phyloP scores from a whole-genome alignment of 1,284 basidiomycete genomes.

The Sanghuangporus sanghuang region DNA sequence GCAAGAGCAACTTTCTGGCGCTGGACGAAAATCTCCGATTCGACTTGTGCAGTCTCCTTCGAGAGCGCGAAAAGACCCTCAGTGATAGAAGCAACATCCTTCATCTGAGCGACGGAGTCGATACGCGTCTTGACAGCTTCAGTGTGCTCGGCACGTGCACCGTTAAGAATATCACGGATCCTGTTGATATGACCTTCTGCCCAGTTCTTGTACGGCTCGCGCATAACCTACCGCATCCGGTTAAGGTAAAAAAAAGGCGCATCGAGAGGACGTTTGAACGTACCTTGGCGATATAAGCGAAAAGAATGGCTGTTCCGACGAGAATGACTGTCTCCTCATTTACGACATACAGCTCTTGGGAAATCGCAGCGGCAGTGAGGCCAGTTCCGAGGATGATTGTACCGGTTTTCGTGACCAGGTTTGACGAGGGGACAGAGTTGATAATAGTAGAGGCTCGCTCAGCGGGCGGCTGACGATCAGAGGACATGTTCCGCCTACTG shows the following conservation, averaged over 20 bases:
- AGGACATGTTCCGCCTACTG: slow-evolving; percentile 59
- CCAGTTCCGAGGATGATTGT: slow-evolving; percentile 90
- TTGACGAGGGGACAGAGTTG: slow-evolving; percentile 87
- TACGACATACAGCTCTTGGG: slow-evolving; percentile 95
- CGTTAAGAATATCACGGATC: slow-evolving; percentile 80
- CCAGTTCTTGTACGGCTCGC: slow-evolving; percentile 92
- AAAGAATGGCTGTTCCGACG: slow-evolving; percentile 82
- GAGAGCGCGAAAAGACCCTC: slow-evolving; percentile 89
- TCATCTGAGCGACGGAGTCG: slow-evolving; percentile 86
- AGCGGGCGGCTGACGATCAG: slow-evolving; percentile 68
- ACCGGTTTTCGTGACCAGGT: slow-evolving; percentile 91
- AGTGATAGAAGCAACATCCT: slow-evolving; percentile 90
- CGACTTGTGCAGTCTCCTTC: slow-evolving; percentile 86
- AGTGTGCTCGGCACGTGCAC: slow-evolving; percentile 86
- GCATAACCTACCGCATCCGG: slow-evolving; percentile 41
- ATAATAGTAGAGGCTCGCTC: slow-evolving; percentile 90
- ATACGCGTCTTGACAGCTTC: slow-evolving; percentile 93
- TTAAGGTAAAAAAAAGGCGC: not conserved
- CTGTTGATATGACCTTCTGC: slow-evolving; percentile 82
- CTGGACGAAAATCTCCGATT: slow-evolving; percentile 88
- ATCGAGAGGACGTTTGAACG: not conserved
- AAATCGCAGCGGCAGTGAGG: slow-evolving; percentile 89
- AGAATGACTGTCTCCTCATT: slow-evolving; percentile 92
- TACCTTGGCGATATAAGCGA: slow-evolving; percentile 82
- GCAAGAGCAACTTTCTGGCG: slow-evolving; percentile 87